A percentile compares a stretch with the other conserved stretches of the same genome.
Conservation (phyloP, 106 monocot species). For the Phalaenopsis aphrodite region DNA sequence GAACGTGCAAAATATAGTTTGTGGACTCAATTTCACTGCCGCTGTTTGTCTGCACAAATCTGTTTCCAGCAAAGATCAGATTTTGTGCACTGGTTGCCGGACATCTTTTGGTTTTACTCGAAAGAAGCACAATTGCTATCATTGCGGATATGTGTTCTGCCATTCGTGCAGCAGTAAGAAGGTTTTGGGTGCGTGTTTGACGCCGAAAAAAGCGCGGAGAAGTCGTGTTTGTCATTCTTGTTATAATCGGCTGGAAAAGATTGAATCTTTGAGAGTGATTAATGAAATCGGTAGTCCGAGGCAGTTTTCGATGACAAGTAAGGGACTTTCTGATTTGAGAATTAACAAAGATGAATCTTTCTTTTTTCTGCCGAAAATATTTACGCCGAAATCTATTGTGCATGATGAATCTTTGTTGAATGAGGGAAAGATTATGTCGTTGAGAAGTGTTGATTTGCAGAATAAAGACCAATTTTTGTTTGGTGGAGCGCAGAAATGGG, state of each 20-base stretch:
- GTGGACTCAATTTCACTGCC: conserved; percentile 69
- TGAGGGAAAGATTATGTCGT: conserved; percentile 11
- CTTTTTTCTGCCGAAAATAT: conserved; percentile 21
- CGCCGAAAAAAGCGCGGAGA: conserved; percentile 36
- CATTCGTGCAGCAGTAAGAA: conserved; percentile 72
- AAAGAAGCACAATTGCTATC: conserved; percentile 81
- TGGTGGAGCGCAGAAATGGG: conserved; percentile 46
- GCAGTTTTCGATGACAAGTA: conserved; percentile 5
- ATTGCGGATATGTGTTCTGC: conserved; percentile 62
- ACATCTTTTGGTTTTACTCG: conserved; percentile 63
- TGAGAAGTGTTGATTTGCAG: conserved; percentile 9
- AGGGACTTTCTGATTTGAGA: conserved; percentile 22
- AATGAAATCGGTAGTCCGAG: conserved; percentile 23
- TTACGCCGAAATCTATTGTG: conserved; percentile 28
- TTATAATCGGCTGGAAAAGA: conserved; percentile 31
- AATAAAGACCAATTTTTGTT: conserved; percentile 6
- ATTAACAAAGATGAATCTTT: conserved; percentile 21
- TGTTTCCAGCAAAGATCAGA: conserved; percentile 43
- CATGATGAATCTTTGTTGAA: conserved; percentile 13
- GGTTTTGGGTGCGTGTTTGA: conserved; percentile 43
- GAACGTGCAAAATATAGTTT: conserved; percentile 31
- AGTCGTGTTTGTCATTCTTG: conserved; percentile 70
- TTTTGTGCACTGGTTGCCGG: conserved; percentile 54
- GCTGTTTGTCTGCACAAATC: conserved; percentile 49
- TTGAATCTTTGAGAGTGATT: conserved; percentile 5